A percentile compares a stretch with the other conserved stretches of the same genome.
Evolutionary conservation across 2,329 filamentous ascomycete species (phyloP).

Genomic region (Aspergillus quadrilineatus): DNA sequence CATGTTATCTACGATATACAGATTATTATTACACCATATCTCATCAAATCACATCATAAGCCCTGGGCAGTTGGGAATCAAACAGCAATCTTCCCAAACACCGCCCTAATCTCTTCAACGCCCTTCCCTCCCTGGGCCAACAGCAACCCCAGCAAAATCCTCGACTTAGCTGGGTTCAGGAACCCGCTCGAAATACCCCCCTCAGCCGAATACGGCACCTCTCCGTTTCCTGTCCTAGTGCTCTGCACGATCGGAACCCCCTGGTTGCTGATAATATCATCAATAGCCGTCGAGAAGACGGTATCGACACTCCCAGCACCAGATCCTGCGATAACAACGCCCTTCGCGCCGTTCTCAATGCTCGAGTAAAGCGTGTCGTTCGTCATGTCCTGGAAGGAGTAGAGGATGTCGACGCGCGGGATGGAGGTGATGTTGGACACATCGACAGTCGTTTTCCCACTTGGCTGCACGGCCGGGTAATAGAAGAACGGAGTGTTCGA

Average conservation of each 20-base stretch:
- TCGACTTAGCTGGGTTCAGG: slow-evolving; percentile 21
- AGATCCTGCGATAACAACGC: slow-evolving; percentile 28
- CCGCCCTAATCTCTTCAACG: slow-evolving; percentile 13
- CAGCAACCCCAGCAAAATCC: slow-evolving; percentile 21
- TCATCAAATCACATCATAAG: not conserved
- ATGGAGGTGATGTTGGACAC: slow-evolving; percentile 19
- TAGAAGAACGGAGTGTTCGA: slow-evolving; percentile 61
- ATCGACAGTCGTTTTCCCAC: slow-evolving; percentile 38
- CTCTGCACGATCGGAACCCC: slow-evolving; percentile 24
- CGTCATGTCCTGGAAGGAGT: slow-evolving; percentile 29
- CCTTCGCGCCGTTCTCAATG: slow-evolving; percentile 26
- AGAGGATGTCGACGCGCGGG: slow-evolving; percentile 30
- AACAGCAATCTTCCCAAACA: slow-evolving; percentile 14
- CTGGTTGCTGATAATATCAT: slow-evolving; percentile 17
- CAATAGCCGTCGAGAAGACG: slow-evolving; percentile 16
- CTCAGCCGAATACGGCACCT: slow-evolving; percentile 23
- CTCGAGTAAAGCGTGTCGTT: slow-evolving; percentile 24
- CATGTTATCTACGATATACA: not conserved
- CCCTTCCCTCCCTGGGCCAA: slow-evolving; percentile 16
- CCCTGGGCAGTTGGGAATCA: not conserved
- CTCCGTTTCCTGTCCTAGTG: slow-evolving; percentile 26
- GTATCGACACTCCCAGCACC: slow-evolving; percentile 25
- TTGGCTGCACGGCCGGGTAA: slow-evolving; percentile 53
- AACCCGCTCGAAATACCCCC: slow-evolving; percentile 24
- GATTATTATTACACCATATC: not conserved